Percentiles rank a stretch among this genome's conserved stretches.
phyloP scores from a whole-genome alignment of 2,329 filamentous ascomycete genomes.

The Microsporum audouinii region DNA sequence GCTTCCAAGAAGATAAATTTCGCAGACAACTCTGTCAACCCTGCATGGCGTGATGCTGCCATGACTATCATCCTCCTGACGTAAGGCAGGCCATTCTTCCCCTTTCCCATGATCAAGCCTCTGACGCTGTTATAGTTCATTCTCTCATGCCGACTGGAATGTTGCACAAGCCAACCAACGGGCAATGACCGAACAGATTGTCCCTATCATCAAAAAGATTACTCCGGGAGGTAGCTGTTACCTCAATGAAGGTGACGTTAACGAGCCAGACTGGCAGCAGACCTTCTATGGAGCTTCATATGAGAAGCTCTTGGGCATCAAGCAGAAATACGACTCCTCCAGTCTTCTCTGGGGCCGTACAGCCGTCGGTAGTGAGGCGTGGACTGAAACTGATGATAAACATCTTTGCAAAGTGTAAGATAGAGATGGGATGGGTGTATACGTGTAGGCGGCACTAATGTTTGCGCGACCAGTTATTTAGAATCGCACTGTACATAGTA shows the following conservation, averaged over 20 bases:
- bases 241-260: slow-evolving; percentile 28
- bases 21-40: not conserved
- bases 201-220: not conserved
- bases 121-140: not conserved
- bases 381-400: not conserved
- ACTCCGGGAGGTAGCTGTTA: slow-evolving; percentile 29
- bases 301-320: slow-evolving; percentile 24
- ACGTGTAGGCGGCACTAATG: too few relatives aligned
- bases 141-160: not conserved
- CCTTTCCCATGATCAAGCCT: not conserved
- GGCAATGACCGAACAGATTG: not conserved
- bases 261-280: slow-evolving; percentile 30
- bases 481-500: not conserved
- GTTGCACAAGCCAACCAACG: not conserved
- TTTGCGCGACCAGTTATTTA: not conserved
- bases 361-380: slow-evolving; percentile 41
- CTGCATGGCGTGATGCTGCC: not conserved
- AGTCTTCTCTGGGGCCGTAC: slow-evolving; percentile 38
- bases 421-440: not conserved
- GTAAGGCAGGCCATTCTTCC: not conserved
- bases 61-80: not conserved
- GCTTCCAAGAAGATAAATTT: slow-evolving; percentile 17
- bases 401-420: not conserved
- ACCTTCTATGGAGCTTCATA: slow-evolving; percentile 33
- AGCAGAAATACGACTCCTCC: slow-evolving; percentile 32